Percentiles rank a stretch among this genome's conserved stretches.
phyloP scores from a whole-genome alignment of 148 eudicot species.

The Oxyria digyna region DNA sequence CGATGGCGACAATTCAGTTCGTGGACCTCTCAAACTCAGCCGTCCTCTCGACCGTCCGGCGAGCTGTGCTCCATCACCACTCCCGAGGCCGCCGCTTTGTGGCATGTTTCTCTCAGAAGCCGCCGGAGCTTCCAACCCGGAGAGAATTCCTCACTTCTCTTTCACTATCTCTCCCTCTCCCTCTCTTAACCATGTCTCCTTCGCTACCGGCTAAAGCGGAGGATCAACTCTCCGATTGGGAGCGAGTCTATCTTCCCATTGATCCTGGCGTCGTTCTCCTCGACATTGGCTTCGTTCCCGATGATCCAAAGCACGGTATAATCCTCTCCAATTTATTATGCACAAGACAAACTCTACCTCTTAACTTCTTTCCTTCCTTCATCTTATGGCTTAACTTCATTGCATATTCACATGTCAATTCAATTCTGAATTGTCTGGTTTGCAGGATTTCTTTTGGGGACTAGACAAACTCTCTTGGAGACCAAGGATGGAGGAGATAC shows the following conservation, averaged over 20 bases:
- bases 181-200: constrained; percentile 9
- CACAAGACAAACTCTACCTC: not conserved
- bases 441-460: constrained; percentile 86
- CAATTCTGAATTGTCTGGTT: constrained; percentile 13
- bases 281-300: constrained; percentile 88
- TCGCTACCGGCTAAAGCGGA: constrained; percentile 31
- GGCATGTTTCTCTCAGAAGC: not conserved
- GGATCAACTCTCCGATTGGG: constrained; percentile 75
- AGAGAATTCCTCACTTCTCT: constrained; percentile 18
- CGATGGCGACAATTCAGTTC: constrained; percentile 3
- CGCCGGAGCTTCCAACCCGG: constrained; percentile 4
- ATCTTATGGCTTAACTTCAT: not conserved
- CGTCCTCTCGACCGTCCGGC: not conserved
- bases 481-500: constrained; percentile 85
- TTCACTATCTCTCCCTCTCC: constrained; percentile 14
- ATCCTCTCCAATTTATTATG: not conserved
- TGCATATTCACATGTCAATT: not conserved
- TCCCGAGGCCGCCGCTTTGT: not conserved
- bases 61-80: not conserved
- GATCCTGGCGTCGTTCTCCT: constrained; percentile 99
- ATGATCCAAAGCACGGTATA: constrained; percentile 73
- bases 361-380: not conserved
- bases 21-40: not conserved
- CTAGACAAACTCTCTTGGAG: constrained; percentile 91
- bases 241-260: constrained; percentile 66